A percentile compares a stretch with the other conserved stretches of the same genome.
phyloP scores from a whole-genome alignment of 495 filamentous ascomycete genomes.

The Neurospora pannonica region DNA sequence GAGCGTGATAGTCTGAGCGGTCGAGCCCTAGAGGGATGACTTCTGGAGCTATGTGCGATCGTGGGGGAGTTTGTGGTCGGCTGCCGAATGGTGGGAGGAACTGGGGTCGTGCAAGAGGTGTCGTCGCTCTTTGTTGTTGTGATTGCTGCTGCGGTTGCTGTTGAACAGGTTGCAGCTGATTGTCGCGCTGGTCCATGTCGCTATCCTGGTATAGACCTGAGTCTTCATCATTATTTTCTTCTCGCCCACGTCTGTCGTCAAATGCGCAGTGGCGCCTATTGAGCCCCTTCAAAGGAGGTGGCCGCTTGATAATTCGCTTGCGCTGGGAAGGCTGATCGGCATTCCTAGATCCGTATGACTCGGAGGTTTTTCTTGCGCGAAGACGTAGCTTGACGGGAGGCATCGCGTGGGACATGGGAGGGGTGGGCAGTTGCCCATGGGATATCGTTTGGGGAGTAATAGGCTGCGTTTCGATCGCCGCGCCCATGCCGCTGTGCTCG shows the following conservation, averaged over 20 bases:
- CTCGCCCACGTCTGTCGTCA: constrained; percentile 43
- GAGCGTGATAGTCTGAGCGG: constrained; percentile 52
- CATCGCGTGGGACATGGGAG: constrained; percentile 41
- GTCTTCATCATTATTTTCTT: constrained; percentile 28
- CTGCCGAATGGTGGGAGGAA: constrained; percentile 11
- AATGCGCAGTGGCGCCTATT: constrained; percentile 54
- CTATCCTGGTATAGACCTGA: constrained; percentile 2
- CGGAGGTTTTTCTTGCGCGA: constrained; percentile 31
- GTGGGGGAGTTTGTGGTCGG: constrained; percentile 57
- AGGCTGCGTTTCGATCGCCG: constrained; percentile 17
- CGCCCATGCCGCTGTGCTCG: constrained; percentile 25
- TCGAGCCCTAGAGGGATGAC: constrained; percentile 58
- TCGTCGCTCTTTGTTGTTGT: background rate
- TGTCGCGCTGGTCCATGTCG: constrained; percentile 17
- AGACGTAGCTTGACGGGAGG: constrained; percentile 38
- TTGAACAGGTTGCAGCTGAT: background rate
- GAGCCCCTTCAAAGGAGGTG: constrained; percentile 36
- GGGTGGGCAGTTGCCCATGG: constrained; percentile 43
- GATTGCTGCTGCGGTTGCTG: background rate
- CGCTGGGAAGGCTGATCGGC: constrained; percentile 17
- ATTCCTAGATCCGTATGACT: constrained; percentile 2
- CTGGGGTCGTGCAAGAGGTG: constrained; percentile 7
- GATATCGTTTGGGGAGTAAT: constrained; percentile 39
- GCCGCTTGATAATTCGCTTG: constrained; percentile 44
- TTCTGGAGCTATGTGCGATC: constrained; percentile 55